Conservation (phyloP, 1,284 basidiomycete genomes). For the Bondarzewia mesenterica region DNA sequence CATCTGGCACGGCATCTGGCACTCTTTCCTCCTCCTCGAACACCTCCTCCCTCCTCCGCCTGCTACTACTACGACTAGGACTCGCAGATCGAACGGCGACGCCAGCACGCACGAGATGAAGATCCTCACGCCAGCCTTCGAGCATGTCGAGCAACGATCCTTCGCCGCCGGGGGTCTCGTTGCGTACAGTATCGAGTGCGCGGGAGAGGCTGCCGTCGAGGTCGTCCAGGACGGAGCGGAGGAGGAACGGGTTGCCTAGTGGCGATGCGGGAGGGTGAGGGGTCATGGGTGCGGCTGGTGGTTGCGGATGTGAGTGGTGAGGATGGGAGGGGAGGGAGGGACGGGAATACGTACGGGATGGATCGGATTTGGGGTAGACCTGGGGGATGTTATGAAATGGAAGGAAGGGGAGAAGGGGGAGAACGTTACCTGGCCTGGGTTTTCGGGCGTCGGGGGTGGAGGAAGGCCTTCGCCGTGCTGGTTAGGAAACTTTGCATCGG, state of each 20-base stretch:
- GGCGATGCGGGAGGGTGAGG: background rate
- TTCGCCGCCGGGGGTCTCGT: background rate
- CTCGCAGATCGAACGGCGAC: background rate
- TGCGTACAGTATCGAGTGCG: background rate
- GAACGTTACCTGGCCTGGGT: background rate
- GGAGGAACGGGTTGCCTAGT: background rate
- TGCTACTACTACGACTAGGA: background rate
- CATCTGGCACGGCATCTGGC: background rate
- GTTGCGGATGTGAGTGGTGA: background rate
- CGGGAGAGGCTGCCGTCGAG: background rate
- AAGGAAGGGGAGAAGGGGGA: background rate
- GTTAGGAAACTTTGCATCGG: background rate
- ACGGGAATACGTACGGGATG: background rate
- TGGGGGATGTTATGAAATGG: background rate
- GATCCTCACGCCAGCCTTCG: background rate
- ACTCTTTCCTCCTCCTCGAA: background rate
- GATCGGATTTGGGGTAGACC: background rate
- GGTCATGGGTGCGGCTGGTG: background rate
- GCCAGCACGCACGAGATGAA: background rate
- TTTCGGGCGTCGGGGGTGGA: background rate
- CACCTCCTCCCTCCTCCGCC: background rate
- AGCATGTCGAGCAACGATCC: background rate
- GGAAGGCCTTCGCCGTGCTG: background rate
- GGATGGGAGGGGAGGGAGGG: background rate
- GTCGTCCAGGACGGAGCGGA: background rate